Conservation (phyloP, 1,139 yeast species). For the Schwanniomyces etchellsii region DNA sequence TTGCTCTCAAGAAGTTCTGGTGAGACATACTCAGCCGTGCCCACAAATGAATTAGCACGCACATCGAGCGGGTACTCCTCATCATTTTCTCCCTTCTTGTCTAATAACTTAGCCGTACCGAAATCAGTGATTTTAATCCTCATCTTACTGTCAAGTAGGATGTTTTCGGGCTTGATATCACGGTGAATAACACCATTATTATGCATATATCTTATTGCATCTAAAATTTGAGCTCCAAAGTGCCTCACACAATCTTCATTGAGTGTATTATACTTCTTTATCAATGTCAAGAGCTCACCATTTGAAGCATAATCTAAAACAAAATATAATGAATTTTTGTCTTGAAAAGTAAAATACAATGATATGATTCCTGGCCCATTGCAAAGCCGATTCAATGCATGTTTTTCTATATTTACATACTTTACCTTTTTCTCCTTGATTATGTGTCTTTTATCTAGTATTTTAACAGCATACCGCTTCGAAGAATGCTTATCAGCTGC, state of each 20-base stretch:
- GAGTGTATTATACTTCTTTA: conserved; percentile 72
- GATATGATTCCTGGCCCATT: conserved; percentile 72
- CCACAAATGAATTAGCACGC: conserved; percentile 68
- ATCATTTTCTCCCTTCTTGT: conserved; percentile 33
- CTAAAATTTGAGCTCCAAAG: conserved; percentile 58
- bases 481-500: conserved; percentile 76
- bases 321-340: conserved; percentile 78
- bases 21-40: conserved; percentile 80
- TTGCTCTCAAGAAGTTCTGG: conserved; percentile 69
- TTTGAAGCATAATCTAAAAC: conserved; percentile 90
- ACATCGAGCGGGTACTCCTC: conserved; percentile 44
- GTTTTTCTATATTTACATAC: conserved; percentile 93
- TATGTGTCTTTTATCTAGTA: conserved; percentile 87
- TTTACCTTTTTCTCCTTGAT: conserved; percentile 93
- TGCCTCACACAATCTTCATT: conserved; percentile 76
- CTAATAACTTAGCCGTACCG: conserved; percentile 68
- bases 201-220: conserved; percentile 66
- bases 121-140: conserved; percentile 73
- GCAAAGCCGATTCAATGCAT: conserved; percentile 79
- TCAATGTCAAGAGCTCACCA: conserved; percentile 80
- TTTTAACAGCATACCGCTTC: conserved; percentile 81
- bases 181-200: conserved; percentile 74
- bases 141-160: conserved; percentile 57
- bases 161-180: conserved; percentile 76
- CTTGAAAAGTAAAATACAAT: conserved; percentile 90